A percentile compares a stretch with the other conserved stretches of the same genome.
These are phyloP conservation scores for Diaporthe humulicola DNA, from an alignment of 2,329 filamentous ascomycete genomes.

Conservation along the genomic window DNA sequence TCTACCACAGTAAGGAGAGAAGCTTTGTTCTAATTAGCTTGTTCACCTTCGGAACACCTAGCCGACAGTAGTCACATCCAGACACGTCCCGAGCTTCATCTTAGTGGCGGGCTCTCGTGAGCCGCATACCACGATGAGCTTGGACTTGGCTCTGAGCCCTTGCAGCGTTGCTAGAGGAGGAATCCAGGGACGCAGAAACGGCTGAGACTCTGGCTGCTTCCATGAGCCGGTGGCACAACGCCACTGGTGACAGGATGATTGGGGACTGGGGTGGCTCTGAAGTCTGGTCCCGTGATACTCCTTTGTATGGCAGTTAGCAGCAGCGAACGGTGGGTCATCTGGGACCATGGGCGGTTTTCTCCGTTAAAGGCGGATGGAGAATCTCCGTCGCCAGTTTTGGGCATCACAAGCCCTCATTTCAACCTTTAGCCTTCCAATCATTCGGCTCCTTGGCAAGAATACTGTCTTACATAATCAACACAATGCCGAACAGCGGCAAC, in stretches of 20 bases:
- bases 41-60: background rate
- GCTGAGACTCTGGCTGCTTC: background rate
- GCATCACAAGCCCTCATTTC: background rate
- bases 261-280: background rate
- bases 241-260: background rate
- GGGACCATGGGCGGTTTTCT: conserved; percentile 17
- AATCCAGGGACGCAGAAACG: background rate
- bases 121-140: conserved; percentile 23
- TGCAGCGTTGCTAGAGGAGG: conserved; percentile 2
- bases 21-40: conserved; percentile 12
- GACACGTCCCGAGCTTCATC: background rate
- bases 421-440: conserved; percentile 20
- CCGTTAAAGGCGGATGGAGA: conserved; percentile 11
- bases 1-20: conserved; percentile 1
- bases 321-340: conserved; percentile 15
- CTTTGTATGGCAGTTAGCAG: background rate
- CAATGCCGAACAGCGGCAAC: no score
- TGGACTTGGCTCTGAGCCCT: background rate
- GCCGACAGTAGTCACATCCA: conserved; percentile 6
- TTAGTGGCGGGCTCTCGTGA: conserved; percentile 24
- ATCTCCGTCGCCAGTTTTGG: conserved; percentile 18
- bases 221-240: conserved; percentile 5
- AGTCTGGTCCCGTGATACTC: conserved; percentile 7
- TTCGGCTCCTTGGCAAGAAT: background rate
- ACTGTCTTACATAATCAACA: conserved; percentile 1